These are phyloP conservation scores for Alternaria viburni DNA, from an alignment of 2,329 filamentous ascomycete species.

Conservation along the genomic window DNA sequence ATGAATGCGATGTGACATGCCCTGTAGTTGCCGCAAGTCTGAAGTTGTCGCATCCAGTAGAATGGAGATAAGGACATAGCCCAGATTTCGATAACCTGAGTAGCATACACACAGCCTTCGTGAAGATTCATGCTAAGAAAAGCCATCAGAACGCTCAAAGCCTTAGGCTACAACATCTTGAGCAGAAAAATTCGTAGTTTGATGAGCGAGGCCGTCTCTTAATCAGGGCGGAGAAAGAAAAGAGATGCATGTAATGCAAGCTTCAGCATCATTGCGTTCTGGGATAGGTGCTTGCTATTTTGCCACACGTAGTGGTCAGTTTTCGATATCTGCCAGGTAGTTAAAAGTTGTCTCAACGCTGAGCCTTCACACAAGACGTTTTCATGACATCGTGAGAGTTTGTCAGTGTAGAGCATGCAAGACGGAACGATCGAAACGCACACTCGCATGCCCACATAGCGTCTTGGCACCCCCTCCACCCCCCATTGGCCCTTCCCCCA, in stretches of 20 bases:
- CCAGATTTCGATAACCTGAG: not conserved
- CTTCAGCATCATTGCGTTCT: not conserved
- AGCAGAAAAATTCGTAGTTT: not conserved
- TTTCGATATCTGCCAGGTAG: not conserved
- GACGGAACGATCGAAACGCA: not conserved
- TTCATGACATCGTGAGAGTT: not conserved
- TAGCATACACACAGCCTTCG: not conserved
- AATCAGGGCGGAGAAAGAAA: not conserved
- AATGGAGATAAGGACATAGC: not conserved
- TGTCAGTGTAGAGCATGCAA: not conserved
- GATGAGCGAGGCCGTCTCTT: too few species aligned
- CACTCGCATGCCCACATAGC: not conserved
- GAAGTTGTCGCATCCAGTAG: not conserved
- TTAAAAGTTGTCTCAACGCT: not conserved
- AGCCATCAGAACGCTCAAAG: not conserved
- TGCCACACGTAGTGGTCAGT: not conserved
- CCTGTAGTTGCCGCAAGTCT: not conserved
- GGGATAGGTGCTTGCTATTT: not conserved
- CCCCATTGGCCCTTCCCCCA: slow-evolving; percentile 9
- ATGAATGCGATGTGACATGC: not conserved
- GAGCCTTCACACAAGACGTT: not conserved
- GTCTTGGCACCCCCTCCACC: slow-evolving; percentile 10
- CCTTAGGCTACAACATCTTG: not conserved
- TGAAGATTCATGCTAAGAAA: not conserved
- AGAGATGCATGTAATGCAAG: not conserved